Evolutionary conservation across 2,329 filamentous ascomycete genomes (phyloP).

Genomic region (Cercospora nicotianae): DNA sequence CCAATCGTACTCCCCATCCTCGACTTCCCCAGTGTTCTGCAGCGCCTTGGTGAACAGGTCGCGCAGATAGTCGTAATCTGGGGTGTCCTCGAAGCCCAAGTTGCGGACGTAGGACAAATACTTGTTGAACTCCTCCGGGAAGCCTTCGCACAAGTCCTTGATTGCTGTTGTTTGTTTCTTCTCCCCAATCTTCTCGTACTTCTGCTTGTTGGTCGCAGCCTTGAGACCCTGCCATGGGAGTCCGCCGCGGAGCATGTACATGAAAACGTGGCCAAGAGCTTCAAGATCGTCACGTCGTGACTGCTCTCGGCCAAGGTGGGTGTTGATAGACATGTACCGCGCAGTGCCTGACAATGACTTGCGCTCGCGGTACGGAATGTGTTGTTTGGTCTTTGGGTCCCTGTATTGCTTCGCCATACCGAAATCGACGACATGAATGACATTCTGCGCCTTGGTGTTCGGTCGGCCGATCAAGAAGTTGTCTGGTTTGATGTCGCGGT

Average conservation of each 20-base stretch:
- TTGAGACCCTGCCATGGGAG: slow-evolving; percentile 65
- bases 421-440: slow-evolving; percentile 98
- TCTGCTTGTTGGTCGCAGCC: slow-evolving; percentile 53
- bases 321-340: slow-evolving; percentile 99
- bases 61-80: slow-evolving; percentile 95
- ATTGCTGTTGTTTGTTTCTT: slow-evolving; percentile 99
- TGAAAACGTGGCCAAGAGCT: slow-evolving; percentile 70
- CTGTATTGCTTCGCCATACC: slow-evolving; percentile 99
- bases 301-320: slow-evolving; percentile 92
- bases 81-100: slow-evolving; percentile 95
- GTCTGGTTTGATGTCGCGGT: slow-evolving; percentile 98
- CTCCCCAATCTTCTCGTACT: slow-evolving; percentile 99
- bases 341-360: slow-evolving; percentile 96
- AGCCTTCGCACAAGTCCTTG: slow-evolving; percentile 94
- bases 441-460: slow-evolving; percentile 89
- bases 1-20: slow-evolving; percentile 99
- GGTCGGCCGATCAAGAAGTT: slow-evolving; percentile 97
- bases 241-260: slow-evolving; percentile 67
- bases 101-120: slow-evolving; percentile 97
- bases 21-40: slow-evolving; percentile 89
- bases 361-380: slow-evolving; percentile 94
- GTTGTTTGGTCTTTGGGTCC: slow-evolving; percentile 97
- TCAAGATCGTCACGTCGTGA: slow-evolving; percentile 94
- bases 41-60: slow-evolving; percentile 95
- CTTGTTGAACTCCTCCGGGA: slow-evolving; percentile 97